Conservation (phyloP, 192 early-diverging fungal species). For the Coemansia sp. region DNA sequence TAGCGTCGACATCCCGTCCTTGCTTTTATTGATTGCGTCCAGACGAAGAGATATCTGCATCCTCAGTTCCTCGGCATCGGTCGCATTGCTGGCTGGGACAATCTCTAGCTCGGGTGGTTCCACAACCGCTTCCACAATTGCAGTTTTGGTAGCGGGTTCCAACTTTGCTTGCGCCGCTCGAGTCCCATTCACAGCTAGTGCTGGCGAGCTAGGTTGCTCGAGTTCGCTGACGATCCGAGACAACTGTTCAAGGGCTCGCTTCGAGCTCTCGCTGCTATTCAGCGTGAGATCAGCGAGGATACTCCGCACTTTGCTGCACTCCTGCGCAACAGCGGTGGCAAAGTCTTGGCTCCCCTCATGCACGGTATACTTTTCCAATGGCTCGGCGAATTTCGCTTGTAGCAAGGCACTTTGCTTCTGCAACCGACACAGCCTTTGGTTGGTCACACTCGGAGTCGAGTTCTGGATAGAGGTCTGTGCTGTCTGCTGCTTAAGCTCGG, state of each 20-base stretch:
- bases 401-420: not conserved
- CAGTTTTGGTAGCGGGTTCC: not conserved
- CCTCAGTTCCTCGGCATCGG: not conserved
- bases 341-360: not conserved
- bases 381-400: conserved; percentile 1
- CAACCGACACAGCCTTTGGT: not conserved
- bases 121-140: not conserved
- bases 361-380: not conserved
- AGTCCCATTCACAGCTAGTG: not conserved
- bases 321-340: not conserved
- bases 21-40: not conserved
- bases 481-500: not conserved
- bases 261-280: not conserved
- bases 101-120: not conserved
- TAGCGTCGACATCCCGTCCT: conserved; percentile 1
- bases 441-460: not conserved
- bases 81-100: not conserved
- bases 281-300: not conserved
- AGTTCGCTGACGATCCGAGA: not conserved
- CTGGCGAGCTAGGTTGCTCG: not conserved
- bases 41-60: not conserved
- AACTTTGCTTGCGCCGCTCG: not conserved
- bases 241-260: not conserved
- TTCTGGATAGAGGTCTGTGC: not conserved
- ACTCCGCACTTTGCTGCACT: not conserved